Percentiles rank a stretch among this genome's conserved stretches.
These are phyloP conservation scores for Hypomontagnella submonticulosa DNA, from an alignment of 495 filamentous ascomycete species.

Conservation along the genomic window DNA sequence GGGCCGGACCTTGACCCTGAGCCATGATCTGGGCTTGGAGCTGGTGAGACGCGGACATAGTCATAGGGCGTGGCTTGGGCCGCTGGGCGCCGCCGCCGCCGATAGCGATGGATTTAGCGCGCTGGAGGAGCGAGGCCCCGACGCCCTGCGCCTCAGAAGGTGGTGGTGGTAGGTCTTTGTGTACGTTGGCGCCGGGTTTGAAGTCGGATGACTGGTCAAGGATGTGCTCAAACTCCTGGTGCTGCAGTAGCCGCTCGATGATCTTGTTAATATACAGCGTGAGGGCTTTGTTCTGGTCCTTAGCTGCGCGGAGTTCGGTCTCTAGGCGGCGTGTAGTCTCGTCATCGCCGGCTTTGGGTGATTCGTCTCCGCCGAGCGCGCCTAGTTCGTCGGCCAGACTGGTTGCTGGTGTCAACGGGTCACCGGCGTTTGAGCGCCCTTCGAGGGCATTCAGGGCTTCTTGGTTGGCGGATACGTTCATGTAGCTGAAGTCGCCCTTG, in stretches of 20 bases:
- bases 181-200: constrained; percentile 64
- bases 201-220: constrained; percentile 78
- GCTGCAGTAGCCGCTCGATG: constrained; percentile 90
- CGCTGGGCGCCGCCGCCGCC: constrained; percentile 50
- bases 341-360: constrained; percentile 63
- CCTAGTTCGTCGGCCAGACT: constrained; percentile 92
- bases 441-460: constrained; percentile 67
- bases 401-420: constrained; percentile 60
- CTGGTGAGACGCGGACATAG: constrained; percentile 64
- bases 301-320: constrained; percentile 79
- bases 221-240: constrained; percentile 94
- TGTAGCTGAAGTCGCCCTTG: constrained; percentile 79
- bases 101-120: constrained; percentile 78
- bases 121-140: constrained; percentile 72
- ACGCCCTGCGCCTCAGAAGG: constrained; percentile 66
- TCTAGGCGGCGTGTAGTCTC: constrained; percentile 77
- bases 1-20: too few species aligned
- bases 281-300: constrained; percentile 95
- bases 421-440: constrained; percentile 53
- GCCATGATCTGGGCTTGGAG: constrained; percentile 43
- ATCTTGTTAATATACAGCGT: constrained; percentile 98
- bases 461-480: constrained; percentile 66
- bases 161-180: constrained; percentile 90
- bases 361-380: constrained; percentile 51
- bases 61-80: constrained; percentile 67